Evolutionary conservation across 2,329 filamentous ascomycete genomes (phyloP).

Genomic region (Ophiostoma pallidulum): DNA sequence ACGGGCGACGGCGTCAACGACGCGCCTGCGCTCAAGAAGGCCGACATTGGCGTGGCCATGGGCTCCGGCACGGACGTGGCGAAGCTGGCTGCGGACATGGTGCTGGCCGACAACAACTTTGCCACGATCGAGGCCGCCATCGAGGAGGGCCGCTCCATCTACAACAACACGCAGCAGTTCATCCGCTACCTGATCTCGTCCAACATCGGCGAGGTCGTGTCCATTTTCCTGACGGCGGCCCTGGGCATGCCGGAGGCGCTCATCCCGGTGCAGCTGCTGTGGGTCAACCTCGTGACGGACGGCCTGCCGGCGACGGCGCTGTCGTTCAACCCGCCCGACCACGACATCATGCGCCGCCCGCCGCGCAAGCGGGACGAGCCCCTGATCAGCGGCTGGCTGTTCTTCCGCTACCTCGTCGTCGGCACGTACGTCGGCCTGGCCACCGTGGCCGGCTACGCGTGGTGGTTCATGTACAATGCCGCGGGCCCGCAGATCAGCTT

Average conservation of each 20-base stretch:
- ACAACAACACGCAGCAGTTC: conserved; percentile 99
- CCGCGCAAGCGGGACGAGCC: conserved; percentile 88
- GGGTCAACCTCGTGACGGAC: conserved; percentile 98
- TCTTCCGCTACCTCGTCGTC: conserved; percentile 95
- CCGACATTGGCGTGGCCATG: conserved; percentile 98
- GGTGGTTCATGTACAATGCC: conserved; percentile 98
- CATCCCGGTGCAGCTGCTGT: conserved; percentile 92
- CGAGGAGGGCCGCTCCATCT: conserved; percentile 94
- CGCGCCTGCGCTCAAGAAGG: conserved; percentile 93
- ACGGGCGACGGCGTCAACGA: conserved; percentile 98
- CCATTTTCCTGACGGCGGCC: conserved; percentile 94
- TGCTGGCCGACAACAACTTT: conserved; percentile 97
- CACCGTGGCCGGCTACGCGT: conserved; percentile 95
- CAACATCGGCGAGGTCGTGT: conserved; percentile 98
- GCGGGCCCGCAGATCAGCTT: conserved; percentile 87
- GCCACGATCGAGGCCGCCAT: conserved; percentile 94
- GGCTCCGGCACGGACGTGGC: conserved; percentile 95
- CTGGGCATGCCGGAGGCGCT: conserved; percentile 96
- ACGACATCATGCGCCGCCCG: conserved; percentile 91
- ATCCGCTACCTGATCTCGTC: conserved; percentile 98
- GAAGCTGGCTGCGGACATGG: conserved; percentile 96
- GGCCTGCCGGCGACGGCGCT: conserved; percentile 92
- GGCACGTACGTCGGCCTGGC: conserved; percentile 90
- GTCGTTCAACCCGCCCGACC: conserved; percentile 96
- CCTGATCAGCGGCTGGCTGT: conserved; percentile 89